These are phyloP conservation scores for Rhexocercosporidium sp. DNA, from an alignment of 2,329 filamentous ascomycete genomes.

Conservation along the genomic window DNA sequence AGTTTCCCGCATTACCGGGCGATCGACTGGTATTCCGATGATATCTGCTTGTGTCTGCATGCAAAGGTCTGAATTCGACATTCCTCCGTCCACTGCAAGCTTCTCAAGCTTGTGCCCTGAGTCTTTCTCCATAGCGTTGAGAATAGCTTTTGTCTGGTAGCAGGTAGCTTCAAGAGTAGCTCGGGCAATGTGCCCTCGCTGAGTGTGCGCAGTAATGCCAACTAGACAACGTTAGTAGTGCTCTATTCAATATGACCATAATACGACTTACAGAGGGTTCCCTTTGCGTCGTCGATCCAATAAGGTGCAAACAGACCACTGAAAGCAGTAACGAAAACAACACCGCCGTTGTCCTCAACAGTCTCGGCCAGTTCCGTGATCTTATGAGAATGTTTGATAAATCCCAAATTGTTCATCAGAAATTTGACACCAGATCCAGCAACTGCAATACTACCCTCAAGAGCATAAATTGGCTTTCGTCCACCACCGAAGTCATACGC, in stretches of 20 bases:
- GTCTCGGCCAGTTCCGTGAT: slow-evolving; percentile 68
- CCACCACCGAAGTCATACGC: slow-evolving; percentile 74
- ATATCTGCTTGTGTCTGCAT: slow-evolving; percentile 85
- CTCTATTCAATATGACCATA: not conserved
- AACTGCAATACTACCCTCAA: slow-evolving; percentile 79
- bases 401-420: slow-evolving; percentile 67
- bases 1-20: slow-evolving; percentile 82
- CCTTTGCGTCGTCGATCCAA: slow-evolving; percentile 77
- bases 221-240: slow-evolving; percentile 45
- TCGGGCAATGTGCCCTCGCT: slow-evolving; percentile 72
- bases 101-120: slow-evolving; percentile 67
- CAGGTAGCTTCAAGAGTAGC: slow-evolving; percentile 76
- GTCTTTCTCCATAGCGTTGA: slow-evolving; percentile 75
- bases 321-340: slow-evolving; percentile 74
- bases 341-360: slow-evolving; percentile 70
- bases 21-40: slow-evolving; percentile 78
- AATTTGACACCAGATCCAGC: slow-evolving; percentile 79
- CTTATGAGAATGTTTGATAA: slow-evolving; percentile 64
- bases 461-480: slow-evolving; percentile 72
- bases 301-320: slow-evolving; percentile 76
- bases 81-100: slow-evolving; percentile 73
- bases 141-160: slow-evolving; percentile 75
- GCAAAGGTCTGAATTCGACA: slow-evolving; percentile 73
- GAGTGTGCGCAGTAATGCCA: slow-evolving; percentile 72
- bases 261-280: slow-evolving; percentile 63